phyloP scores from a whole-genome alignment of 2,329 filamentous ascomycete species.

The Metarhizium guizhouense region DNA sequence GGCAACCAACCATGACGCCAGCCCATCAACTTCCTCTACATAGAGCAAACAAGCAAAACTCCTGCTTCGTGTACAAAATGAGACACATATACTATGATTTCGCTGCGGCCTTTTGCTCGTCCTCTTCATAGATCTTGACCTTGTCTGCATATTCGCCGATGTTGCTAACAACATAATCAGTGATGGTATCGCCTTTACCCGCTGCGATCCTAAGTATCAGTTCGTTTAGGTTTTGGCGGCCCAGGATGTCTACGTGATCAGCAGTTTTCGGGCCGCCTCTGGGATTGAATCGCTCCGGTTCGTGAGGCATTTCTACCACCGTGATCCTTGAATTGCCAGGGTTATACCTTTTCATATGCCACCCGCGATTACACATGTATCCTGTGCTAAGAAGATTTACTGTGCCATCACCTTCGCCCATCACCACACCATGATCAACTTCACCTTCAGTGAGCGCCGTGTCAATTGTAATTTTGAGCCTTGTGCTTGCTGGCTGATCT shows the following conservation, averaged over 20 bases:
- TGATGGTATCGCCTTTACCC: conserved; percentile 71
- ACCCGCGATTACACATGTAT: conserved; percentile 96
- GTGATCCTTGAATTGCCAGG: conserved; percentile 73
- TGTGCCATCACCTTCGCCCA: conserved; percentile 94
- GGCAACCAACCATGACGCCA: background rate
- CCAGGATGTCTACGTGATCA: conserved; percentile 95
- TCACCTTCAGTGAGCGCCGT: conserved; percentile 50
- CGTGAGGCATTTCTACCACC: conserved; percentile 92
- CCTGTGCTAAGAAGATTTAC: conserved; percentile 86
- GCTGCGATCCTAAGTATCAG: conserved; percentile 79
- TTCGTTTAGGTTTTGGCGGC: conserved; percentile 82
- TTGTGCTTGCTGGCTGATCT: conserved; percentile 55
- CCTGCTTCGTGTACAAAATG: background rate
- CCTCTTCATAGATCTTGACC: conserved; percentile 72
- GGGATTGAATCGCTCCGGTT: conserved; percentile 86
- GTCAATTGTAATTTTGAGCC: conserved; percentile 67
- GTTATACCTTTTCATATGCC: conserved; percentile 90
- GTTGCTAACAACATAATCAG: conserved; percentile 68
- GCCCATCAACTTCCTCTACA: background rate
- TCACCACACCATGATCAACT: conserved; percentile 81
- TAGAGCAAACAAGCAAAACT: background rate
- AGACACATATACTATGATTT: background rate
- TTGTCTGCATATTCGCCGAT: conserved; percentile 76
- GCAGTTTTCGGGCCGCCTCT: conserved; percentile 63
- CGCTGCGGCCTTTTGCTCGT: conserved; percentile 4